These are phyloP conservation scores for Chimonanthus praecox DNA, from an alignment of 164 flowering plant genomes.

Conservation along the genomic window DNA sequence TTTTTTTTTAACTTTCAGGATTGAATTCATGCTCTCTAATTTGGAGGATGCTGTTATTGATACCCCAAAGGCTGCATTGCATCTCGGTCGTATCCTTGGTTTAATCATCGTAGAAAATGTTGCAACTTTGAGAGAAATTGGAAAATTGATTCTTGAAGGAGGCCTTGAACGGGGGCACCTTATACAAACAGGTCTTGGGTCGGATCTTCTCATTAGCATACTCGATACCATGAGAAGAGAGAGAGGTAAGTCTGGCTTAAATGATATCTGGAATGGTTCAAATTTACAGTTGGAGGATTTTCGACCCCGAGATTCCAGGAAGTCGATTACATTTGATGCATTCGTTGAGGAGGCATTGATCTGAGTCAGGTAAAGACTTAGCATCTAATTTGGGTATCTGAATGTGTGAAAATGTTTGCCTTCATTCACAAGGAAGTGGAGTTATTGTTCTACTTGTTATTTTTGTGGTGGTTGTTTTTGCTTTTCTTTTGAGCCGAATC, in stretches of 20 bases:
- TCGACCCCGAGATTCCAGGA: constrained; percentile 37
- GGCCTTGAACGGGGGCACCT: constrained; percentile 57
- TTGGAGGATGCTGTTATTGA: constrained; percentile 74
- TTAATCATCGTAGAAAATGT: constrained; percentile 45
- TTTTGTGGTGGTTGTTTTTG: no score
- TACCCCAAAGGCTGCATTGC: constrained; percentile 75
- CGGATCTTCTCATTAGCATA: constrained; percentile 47
- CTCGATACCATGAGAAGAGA: constrained; percentile 42
- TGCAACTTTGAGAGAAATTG: constrained; percentile 41
- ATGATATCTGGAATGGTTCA: constrained; percentile 35
- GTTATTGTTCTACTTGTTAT: no score
- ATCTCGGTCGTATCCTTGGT: constrained; percentile 59
- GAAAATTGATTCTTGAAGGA: constrained; percentile 38
- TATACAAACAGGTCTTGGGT: constrained; percentile 42
- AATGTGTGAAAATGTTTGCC: no score
- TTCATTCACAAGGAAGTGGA: no score
- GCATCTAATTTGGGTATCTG: neutral
- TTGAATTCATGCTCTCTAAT: constrained; percentile 41
- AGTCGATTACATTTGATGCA: constrained; percentile 48
- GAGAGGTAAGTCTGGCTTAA: constrained; percentile 40
- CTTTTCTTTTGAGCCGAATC: no score
- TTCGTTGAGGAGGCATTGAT: constrained; percentile 51
- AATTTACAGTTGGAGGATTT: constrained; percentile 46
- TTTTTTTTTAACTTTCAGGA: constrained; percentile 17
- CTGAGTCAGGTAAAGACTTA: constrained; percentile 19